Evolutionary conservation across 2,329 filamentous ascomycete species (phyloP).

Genomic region (Blastomyces emzantsi): DNA sequence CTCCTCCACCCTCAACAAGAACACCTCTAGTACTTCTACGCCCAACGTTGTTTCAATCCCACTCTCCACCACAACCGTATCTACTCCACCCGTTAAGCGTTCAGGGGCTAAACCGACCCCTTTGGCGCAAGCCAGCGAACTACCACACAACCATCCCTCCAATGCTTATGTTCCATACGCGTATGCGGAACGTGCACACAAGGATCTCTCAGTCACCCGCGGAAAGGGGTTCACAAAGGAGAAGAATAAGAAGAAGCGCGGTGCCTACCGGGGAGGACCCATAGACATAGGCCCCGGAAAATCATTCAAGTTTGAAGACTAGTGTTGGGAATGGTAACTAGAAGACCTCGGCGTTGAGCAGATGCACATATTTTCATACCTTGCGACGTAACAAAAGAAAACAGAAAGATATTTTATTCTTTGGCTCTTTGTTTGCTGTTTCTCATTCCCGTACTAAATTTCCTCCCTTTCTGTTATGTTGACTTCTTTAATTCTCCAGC

Average conservation of each 20-base stretch:
- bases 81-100: constrained; percentile 34
- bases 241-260: constrained; percentile 97
- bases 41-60: constrained; percentile 47
- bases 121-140: constrained; percentile 65
- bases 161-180: constrained; percentile 77
- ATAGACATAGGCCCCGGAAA: constrained; percentile 78
- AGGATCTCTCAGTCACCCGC: constrained; percentile 80
- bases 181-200: constrained; percentile 81
- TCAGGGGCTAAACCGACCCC: constrained; percentile 54
- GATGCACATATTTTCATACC: constrained; percentile 5
- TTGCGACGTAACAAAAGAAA: not conserved
- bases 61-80: constrained; percentile 23
- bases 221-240: constrained; percentile 99
- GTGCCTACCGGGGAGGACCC: constrained; percentile 77
- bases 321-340: constrained; percentile 23
- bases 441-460: not conserved
- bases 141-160: constrained; percentile 59
- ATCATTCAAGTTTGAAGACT: constrained; percentile 92
- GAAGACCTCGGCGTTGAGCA: not conserved
- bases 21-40: constrained; percentile 15
- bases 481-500: not conserved
- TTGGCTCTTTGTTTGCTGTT: not conserved
- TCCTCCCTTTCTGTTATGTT: not conserved
- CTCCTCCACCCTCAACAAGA: constrained; percentile 14
- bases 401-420: not conserved